Evolutionary conservation across 768 basidiomycete genomes (phyloP).

Genomic region (Podaxis sp.): DNA sequence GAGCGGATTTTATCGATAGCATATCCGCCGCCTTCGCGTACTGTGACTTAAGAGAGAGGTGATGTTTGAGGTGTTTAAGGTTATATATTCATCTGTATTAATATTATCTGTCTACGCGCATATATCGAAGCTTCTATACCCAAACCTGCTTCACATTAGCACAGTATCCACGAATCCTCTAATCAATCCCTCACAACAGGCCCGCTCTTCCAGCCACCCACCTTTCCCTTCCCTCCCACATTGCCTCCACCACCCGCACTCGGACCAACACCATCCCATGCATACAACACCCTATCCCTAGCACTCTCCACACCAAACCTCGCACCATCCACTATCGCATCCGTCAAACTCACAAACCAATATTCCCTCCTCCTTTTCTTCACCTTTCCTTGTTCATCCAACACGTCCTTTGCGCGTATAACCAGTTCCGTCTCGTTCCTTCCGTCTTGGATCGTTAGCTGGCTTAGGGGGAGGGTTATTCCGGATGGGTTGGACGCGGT

Average conservation of each 20-base stretch:
- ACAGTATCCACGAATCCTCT: too few species aligned
- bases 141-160: too few species aligned
- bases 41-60: not conserved
- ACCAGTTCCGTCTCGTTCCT: conserved; percentile 32
- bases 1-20: conserved; percentile 3
- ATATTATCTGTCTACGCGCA: too few species aligned
- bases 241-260: not conserved
- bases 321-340: conserved; percentile 26
- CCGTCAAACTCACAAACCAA: conserved; percentile 31
- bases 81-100: not conserved
- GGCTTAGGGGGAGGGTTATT: conserved; percentile 22
- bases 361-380: conserved; percentile 22
- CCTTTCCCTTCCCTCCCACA: conserved; percentile 12
- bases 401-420: conserved; percentile 25
- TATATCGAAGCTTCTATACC: too few species aligned
- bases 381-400: not conserved
- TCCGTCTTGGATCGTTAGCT: conserved; percentile 28
- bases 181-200: conserved; percentile 19
- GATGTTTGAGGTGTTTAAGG: not conserved
- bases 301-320: conserved; percentile 20
- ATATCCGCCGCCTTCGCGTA: conserved; percentile 2
- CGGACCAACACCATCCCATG: conserved; percentile 23
- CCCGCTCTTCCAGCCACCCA: conserved; percentile 27
- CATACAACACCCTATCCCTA: conserved; percentile 25
- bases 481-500: conserved; percentile 24